Percentiles rank a stretch among this genome's conserved stretches.
These are phyloP conservation scores for Rhizopus stolonifer DNA, from an alignment of 371 early-diverging fungal genomes.

Conservation along the genomic window DNA sequence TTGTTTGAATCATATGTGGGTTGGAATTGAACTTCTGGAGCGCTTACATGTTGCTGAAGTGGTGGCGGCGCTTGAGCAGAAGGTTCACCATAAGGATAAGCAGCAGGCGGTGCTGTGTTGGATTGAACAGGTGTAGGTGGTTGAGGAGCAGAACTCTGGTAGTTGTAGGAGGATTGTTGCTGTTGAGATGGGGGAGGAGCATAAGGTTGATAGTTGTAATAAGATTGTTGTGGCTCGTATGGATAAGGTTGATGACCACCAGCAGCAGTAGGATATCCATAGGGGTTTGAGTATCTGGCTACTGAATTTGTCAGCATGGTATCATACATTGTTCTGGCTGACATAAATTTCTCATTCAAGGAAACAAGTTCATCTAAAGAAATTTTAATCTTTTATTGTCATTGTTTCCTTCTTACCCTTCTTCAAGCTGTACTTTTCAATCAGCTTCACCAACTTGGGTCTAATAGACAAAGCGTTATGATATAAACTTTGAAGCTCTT, in stretches of 20 bases:
- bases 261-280: slow-evolving; percentile 21
- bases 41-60: slow-evolving; percentile 13
- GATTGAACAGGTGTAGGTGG: slow-evolving; percentile 10
- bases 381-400: not conserved
- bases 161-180: slow-evolving; percentile 5
- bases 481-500: slow-evolving; percentile 78
- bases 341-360: slow-evolving; percentile 52
- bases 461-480: slow-evolving; percentile 68
- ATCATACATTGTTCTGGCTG: slow-evolving; percentile 57
- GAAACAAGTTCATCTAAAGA: slow-evolving; percentile 52
- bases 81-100: not conserved
- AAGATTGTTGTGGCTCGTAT: slow-evolving; percentile 7
- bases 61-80: not conserved
- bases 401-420: slow-evolving; percentile 57
- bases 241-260: slow-evolving; percentile 2
- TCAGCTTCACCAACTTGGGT: slow-evolving; percentile 76
- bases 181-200: slow-evolving; percentile 8
- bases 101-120: not conserved
- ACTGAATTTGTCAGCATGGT: slow-evolving; percentile 48
- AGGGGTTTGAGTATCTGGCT: slow-evolving; percentile 39
- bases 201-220: slow-evolving; percentile 18
- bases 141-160: slow-evolving; percentile 20
- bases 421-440: slow-evolving; percentile 76
- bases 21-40: not conserved
- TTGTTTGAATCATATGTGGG: slow-evolving; percentile 4